Evolutionary conservation across 2,329 filamentous ascomycete genomes (phyloP).

Genomic region (Verticillium nubilum): DNA sequence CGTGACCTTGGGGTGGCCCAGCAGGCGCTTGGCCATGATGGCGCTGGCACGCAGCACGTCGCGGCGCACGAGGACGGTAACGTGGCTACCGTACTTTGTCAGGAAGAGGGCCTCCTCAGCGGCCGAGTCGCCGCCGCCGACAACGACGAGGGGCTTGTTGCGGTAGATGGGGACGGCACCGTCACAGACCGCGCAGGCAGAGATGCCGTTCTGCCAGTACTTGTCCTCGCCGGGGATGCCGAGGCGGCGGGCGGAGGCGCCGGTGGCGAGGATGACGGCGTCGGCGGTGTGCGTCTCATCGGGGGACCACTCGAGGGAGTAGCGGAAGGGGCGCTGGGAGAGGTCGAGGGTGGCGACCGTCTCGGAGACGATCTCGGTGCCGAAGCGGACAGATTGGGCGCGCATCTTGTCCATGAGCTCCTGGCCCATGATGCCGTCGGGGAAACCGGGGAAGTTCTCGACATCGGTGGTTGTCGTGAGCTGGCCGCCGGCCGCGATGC

Average conservation of each 20-base stretch:
- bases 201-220: slow-evolving; percentile 97
- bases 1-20: slow-evolving; percentile 82
- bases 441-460: slow-evolving; percentile 97
- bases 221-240: slow-evolving; percentile 82
- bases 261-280: slow-evolving; percentile 88
- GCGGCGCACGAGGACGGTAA: slow-evolving; percentile 86
- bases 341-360: slow-evolving; percentile 88
- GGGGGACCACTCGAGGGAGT: slow-evolving; percentile 85
- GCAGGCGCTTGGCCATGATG: slow-evolving; percentile 84
- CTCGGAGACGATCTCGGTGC: slow-evolving; percentile 88
- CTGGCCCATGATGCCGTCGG: slow-evolving; percentile 77
- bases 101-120: slow-evolving; percentile 97
- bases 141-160: slow-evolving; percentile 91
- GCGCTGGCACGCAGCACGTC: slow-evolving; percentile 83
- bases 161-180: slow-evolving; percentile 96
- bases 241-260: slow-evolving; percentile 82
- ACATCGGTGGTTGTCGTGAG: slow-evolving; percentile 97
- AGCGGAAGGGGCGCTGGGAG: slow-evolving; percentile 79
- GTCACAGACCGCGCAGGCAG: slow-evolving; percentile 94
- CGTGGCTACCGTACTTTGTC: slow-evolving; percentile 94
- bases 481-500: slow-evolving; percentile 92
- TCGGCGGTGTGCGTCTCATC: slow-evolving; percentile 83
- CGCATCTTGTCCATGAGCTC: slow-evolving; percentile 96
- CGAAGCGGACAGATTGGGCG: slow-evolving; percentile 84
- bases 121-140: slow-evolving; percentile 93